Percentiles rank a stretch among this genome's conserved stretches.
phyloP scores from a whole-genome alignment of 768 basidiomycete genomes.

The Calocybe cyanea region DNA sequence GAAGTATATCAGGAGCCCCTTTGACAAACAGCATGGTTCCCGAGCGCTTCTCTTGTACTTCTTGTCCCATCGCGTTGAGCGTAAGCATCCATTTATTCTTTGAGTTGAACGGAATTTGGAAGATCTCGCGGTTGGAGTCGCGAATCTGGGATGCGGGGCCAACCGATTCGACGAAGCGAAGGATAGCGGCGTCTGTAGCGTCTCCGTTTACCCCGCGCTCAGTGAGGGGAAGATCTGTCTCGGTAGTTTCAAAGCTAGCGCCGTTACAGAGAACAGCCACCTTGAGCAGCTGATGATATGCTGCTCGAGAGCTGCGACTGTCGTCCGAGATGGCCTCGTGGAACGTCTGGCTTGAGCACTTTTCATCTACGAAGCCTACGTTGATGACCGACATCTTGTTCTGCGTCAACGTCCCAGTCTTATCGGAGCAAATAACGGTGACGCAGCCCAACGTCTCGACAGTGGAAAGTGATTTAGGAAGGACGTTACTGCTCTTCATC shows the following conservation, averaged over 20 bases:
- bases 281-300: constrained; percentile 23
- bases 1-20: constrained; percentile 57
- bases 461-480: constrained; percentile 50
- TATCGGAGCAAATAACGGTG: constrained; percentile 50
- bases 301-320: constrained; percentile 1
- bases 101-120: constrained; percentile 43
- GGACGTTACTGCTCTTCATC: constrained; percentile 13
- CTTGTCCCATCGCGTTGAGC: constrained; percentile 21
- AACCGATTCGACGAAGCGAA: constrained; percentile 40
- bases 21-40: constrained; percentile 42
- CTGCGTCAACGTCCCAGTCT: constrained; percentile 60
- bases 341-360: constrained; percentile 24
- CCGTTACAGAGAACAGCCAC: constrained; percentile 55
- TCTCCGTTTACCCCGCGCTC: constrained; percentile 40
- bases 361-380: constrained; percentile 32
- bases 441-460: constrained; percentile 67
- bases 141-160: constrained; percentile 19
- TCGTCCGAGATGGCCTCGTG: constrained; percentile 7
- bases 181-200: constrained; percentile 51
- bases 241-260: constrained; percentile 41
- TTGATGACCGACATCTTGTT: constrained; percentile 57
- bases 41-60: constrained; percentile 5
- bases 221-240: constrained; percentile 20
- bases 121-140: constrained; percentile 21
- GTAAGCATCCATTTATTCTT: constrained; percentile 60